Evolutionary conservation across 1,284 basidiomycete species (phyloP), one percentile per base, ranked within the genome.

Genomic region (Puccinia coronata): DNA sequence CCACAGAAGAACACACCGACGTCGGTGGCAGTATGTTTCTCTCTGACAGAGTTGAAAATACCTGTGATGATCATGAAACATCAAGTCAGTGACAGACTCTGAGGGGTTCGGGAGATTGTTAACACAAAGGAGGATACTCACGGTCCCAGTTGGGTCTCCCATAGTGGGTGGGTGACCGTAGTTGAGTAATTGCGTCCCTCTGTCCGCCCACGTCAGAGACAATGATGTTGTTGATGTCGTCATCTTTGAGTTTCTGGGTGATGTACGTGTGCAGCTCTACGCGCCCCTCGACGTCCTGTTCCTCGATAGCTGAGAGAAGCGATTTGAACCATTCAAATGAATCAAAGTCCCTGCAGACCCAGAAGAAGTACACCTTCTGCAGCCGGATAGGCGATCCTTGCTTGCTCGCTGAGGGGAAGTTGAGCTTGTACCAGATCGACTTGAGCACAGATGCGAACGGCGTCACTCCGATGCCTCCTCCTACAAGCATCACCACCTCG

Each of bases 361-460:
- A 85, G 81, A 86, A 84, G 78, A 86, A 86, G 83, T 87, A 87
- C 16, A 87, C 86, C 76, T 87, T 87, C 53, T 83, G 83, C 47
- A 85, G 83, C 31, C 85, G 76, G 18, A 86, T 87, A 61, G 83
- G 83, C 63, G 61, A 20, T 18, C 49, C 59, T 23, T 28, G 25
- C 20, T 84, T 83, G 57, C 82, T 82, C 11, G 82, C 80, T 1
- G 84, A 83, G 51, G 86, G 85, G 73, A 91, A 91, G 87, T 94
- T 95, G 91, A 94, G 92, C 70, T 92, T 91, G 88, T 95, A 96
- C 94, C 94, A 96, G 85, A 96, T 93, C n/a, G 92, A 91, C 87
- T 95, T 95, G 82, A 95, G 88, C 84, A 95, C 94, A 59, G 92
- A 93, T 76, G 94, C 94, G 84, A 96, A 96, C 2, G 94, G 94